phyloP scores from a whole-genome alignment of 2,329 filamentous ascomycete species.

The Microdochium nivale region DNA sequence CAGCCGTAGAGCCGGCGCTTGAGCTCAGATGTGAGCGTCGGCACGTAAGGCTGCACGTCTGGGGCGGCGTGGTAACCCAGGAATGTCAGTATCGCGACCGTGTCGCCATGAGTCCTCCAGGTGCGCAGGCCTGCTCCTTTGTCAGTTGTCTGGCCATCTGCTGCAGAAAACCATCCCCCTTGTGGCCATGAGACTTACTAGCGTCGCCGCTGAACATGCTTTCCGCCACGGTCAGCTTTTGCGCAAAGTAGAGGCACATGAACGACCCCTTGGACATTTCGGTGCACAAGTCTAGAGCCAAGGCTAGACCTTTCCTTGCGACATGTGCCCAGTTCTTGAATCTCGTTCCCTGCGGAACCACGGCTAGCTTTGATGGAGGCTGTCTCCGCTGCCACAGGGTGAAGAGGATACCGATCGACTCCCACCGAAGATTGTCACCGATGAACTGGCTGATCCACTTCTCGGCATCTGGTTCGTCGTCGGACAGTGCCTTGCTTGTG shows the following conservation, averaged over 20 bases:
- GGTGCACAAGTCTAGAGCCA: constrained; percentile 12
- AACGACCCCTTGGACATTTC: constrained; percentile 16
- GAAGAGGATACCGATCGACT: constrained; percentile 30
- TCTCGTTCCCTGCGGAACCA: not conserved
- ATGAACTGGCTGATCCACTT: constrained; percentile 30
- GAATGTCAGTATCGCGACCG: constrained; percentile 27
- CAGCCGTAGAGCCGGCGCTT: constrained; percentile 21
- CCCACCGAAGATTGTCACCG: constrained; percentile 30
- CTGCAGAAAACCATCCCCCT: not conserved
- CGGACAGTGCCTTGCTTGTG: constrained; percentile 23
- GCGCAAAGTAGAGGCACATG: constrained; percentile 11
- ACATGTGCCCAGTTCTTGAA: constrained; percentile 2
- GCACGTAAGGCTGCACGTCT: constrained; percentile 13
- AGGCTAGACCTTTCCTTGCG: constrained; percentile 3
- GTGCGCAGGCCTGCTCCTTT: constrained; percentile 12
- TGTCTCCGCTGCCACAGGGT: constrained; percentile 2
- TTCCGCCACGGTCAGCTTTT: constrained; percentile 9
- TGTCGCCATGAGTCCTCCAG: constrained; percentile 17
- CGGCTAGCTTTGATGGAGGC: not conserved
- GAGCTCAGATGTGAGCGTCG: constrained; percentile 13
- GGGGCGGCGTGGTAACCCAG: constrained; percentile 41
- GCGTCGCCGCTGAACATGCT: constrained; percentile 15
- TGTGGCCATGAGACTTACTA: constrained; percentile 8
- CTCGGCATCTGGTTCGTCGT: constrained; percentile 22
- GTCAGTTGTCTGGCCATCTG: constrained; percentile 1